phyloP scores from a whole-genome alignment of 1,284 basidiomycete species.

The Cryptococcus amylolentus region DNA sequence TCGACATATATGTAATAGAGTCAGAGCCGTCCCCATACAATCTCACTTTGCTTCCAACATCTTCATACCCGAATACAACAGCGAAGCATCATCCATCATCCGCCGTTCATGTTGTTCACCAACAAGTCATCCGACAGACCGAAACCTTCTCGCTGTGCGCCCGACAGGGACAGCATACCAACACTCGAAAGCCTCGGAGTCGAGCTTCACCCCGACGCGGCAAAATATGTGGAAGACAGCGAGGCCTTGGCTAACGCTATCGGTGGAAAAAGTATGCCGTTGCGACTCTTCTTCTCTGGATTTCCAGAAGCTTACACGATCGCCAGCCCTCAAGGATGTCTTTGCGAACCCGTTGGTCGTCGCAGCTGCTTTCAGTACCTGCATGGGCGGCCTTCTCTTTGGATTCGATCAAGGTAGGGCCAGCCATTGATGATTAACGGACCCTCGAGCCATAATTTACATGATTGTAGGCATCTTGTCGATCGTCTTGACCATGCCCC shows the following conservation, averaged over 20 bases:
- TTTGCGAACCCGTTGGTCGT: constrained; percentile 15
- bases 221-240: not conserved
- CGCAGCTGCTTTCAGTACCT: constrained; percentile 5
- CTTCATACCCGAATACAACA: too few relatives aligned
- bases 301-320: not conserved
- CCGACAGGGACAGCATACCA: not conserved
- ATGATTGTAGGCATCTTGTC: constrained; percentile 4
- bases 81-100: too few relatives aligned
- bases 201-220: not conserved
- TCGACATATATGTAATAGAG: too few relatives aligned
- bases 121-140: not conserved
- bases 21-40: too few relatives aligned
- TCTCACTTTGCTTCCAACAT: too few relatives aligned
- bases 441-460: not conserved
- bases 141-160: not conserved
- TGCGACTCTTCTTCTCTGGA: not conserved
- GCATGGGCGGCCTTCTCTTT: not conserved
- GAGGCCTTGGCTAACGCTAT: not conserved
- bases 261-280: not conserved
- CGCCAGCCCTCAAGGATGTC: constrained; percentile 16
- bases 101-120: too few relatives aligned
- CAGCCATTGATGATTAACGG: not conserved
- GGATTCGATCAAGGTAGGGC: constrained; percentile 34
- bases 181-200: not conserved
- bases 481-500: constrained; percentile 33